Conservation (phyloP, 2,329 filamentous ascomycete genomes). For the Bretziella fagacearum region DNA sequence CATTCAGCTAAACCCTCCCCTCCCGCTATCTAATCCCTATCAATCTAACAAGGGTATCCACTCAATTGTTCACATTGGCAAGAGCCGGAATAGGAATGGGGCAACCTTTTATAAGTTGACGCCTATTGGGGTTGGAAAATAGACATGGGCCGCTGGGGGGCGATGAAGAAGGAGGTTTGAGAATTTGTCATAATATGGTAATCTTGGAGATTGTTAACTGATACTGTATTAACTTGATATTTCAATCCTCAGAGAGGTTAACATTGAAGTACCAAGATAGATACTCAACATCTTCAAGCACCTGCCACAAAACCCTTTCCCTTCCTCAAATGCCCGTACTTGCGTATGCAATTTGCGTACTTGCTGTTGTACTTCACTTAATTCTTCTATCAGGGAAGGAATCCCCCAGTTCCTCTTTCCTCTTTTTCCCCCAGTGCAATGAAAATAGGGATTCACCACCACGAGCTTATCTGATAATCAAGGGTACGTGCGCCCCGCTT, state of each 20-base stretch:
- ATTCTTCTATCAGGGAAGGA: neutral
- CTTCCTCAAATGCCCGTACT: neutral
- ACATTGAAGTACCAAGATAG: neutral
- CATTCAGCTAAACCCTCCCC: no score
- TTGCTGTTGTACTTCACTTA: no score
- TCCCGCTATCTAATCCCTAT: no score
- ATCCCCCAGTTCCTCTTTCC: neutral
- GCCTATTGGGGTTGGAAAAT: no score
- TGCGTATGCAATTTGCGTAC: no score
- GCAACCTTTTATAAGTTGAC: no score
- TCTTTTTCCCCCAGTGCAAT: neutral
- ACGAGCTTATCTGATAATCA: conserved; percentile 1
- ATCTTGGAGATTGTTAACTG: neutral
- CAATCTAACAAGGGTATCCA: no score
- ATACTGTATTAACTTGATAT: neutral
- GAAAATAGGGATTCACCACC: conserved; percentile 1
- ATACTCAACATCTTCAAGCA: neutral
- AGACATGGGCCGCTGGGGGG: no score
- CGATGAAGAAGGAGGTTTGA: no score
- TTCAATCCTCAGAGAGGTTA: neutral
- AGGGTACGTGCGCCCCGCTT: neutral
- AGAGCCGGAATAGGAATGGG: no score
- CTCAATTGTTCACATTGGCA: no score
- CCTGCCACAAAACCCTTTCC: neutral
- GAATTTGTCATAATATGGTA: no score